Conservation (phyloP, 2,329 filamentous ascomycete species). For the Tolypocladium guangdongense region DNA sequence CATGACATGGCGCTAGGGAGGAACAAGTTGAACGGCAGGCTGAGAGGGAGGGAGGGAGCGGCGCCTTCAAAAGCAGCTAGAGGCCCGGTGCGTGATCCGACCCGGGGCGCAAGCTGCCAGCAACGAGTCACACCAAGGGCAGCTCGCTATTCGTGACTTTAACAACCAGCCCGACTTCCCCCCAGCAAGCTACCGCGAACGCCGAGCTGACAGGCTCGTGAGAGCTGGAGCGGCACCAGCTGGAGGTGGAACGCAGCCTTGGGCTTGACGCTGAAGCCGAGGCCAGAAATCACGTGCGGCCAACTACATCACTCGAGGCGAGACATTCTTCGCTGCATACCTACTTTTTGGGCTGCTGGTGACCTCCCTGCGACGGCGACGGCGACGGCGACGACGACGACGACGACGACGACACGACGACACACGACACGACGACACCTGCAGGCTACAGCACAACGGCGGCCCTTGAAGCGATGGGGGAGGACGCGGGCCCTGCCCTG, state of each 20-base stretch:
- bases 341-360: not conserved
- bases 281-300: not conserved
- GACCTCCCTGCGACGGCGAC: not conserved
- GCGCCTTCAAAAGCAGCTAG: not conserved
- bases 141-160: not conserved
- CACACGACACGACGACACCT: no score
- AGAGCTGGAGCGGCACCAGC: not conserved
- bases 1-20: not conserved
- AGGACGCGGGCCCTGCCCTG: constrained; percentile 37
- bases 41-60: not conserved
- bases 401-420: no score
- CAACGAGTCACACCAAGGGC: not conserved
- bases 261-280: not conserved
- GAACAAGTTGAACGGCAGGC: not conserved
- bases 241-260: not conserved
- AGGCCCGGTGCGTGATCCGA: not conserved
- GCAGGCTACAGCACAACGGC: no score
- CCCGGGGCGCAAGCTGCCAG: not conserved
- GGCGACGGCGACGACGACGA: not conserved
- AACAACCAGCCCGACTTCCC: no score
- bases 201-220: not conserved
- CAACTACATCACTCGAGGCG: no score
- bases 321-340: not conserved
- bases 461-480: constrained; percentile 13
- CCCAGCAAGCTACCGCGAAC: no score